Base-by-base conservation (phyloP, 139 green algal species). In the Asterochloris sp. region DNA sequence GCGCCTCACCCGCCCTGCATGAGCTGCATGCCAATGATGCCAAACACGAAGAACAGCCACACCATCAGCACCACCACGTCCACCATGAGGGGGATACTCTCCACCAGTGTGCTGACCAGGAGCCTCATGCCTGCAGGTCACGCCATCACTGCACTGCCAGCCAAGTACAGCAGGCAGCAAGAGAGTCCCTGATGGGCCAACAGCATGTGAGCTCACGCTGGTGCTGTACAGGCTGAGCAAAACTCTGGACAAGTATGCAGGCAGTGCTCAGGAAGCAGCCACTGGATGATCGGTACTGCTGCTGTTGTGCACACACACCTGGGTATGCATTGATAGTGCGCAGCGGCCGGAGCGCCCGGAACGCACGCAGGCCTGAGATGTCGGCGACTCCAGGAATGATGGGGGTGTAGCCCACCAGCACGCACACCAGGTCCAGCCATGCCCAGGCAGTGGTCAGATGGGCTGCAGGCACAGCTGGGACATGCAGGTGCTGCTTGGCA, bases 41-140 rank as follows among this genome's bases (percentile, higher is more conserved):
- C 93, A 78, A 94, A 95, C 8, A 97, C 86, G 71, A 93, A 90
- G 77, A 94, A 92, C 12, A 87, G 85, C 84, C 95, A 97, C 13
- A 73, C 79, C 71, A 89, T 92, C 62, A 97, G 88, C 19, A 95
- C 38, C 13, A 89, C 24, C 24, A 97, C 92, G 68, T 97, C 89
- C 0, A 92, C 63, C 54, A 97, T 84, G 86, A 94, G 93, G 26
- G 93, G 93, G 28, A 96, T 73, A 60, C 88, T 91, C 4, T 78
- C 71, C 8, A 96, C 78, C 74, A 97, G 83, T 23, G 93, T 93
- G 16, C 79, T 78, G 60, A 97, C 93, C 26, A 94, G 87, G 26
- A 92, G 78, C 83, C 84, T 78, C 63, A 86, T 80, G 23, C 81
- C 88, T 63, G 86, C 71, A 11, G 89, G 69, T 19, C 74, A 68